Evolutionary conservation across 805 yeast genomes (phyloP).

Genomic region (Candida ascalaphidarum): DNA sequence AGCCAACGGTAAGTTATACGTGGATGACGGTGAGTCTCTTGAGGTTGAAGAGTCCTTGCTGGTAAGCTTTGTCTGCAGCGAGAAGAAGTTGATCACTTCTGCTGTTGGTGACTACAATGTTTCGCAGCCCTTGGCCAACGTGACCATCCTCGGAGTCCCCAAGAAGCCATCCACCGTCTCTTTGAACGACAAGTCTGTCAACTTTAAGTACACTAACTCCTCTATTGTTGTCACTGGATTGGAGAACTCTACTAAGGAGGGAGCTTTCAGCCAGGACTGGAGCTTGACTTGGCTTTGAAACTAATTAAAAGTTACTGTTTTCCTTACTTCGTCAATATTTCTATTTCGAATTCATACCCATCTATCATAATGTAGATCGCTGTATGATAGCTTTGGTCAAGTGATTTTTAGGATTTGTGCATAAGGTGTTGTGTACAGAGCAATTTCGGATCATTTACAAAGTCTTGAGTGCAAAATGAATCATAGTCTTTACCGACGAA

Average conservation of each 20-base stretch:
- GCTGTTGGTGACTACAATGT: constrained; percentile 9
- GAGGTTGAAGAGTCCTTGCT: constrained; percentile 7
- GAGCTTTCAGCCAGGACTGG: constrained; percentile 10
- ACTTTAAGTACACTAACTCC: constrained; percentile 7
- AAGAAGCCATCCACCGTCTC: constrained; percentile 7
- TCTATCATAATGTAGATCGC: too few species aligned
- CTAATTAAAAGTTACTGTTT: not conserved
- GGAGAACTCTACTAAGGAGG: constrained; percentile 6
- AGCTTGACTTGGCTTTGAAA: constrained; percentile 13
- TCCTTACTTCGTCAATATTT: not conserved
- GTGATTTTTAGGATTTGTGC: too few species aligned
- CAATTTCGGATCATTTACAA: too few species aligned
- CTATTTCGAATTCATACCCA: too few species aligned
- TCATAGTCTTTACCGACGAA: too few species aligned
- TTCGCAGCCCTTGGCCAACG: constrained; percentile 9
- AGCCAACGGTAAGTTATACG: constrained; percentile 12
- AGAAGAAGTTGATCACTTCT: constrained; percentile 4
- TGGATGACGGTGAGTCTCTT: constrained; percentile 16
- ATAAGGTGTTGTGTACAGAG: too few species aligned
- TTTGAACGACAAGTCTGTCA: constrained; percentile 6
- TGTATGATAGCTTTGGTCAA: too few species aligned
- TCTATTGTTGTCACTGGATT: constrained; percentile 11
- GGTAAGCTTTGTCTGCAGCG: constrained; percentile 9
- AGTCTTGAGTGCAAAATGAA: too few species aligned
- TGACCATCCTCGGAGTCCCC: constrained; percentile 13